Conservation (phyloP, 371 early-diverging fungal genomes). For the Mucor plumbeus region DNA sequence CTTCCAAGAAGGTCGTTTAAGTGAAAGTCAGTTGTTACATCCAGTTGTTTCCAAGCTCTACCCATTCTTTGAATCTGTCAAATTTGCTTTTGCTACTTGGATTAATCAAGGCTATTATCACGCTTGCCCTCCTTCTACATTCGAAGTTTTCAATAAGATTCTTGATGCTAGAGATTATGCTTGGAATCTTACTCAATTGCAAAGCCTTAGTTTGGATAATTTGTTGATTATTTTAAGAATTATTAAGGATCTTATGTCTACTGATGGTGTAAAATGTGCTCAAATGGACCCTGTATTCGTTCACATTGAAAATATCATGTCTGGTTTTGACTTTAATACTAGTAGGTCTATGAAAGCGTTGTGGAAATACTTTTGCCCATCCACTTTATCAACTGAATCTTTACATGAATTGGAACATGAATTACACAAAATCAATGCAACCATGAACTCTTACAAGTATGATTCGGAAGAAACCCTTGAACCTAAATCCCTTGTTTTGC, state of each 20-base stretch:
- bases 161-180: constrained; percentile 66
- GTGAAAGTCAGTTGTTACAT: constrained; percentile 55
- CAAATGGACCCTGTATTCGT: constrained; percentile 22
- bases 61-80: constrained; percentile 47
- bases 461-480: constrained; percentile 31
- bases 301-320: constrained; percentile 41
- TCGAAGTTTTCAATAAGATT: constrained; percentile 48
- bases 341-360: constrained; percentile 66
- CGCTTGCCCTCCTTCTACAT: constrained; percentile 27
- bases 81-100: constrained; percentile 37
- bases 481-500: constrained; percentile 37
- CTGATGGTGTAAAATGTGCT: constrained; percentile 8
- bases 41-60: constrained; percentile 52
- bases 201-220: constrained; percentile 61
- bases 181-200: constrained; percentile 57
- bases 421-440: constrained; percentile 38
- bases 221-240: constrained; percentile 54
- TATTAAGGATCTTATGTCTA: constrained; percentile 32
- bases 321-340: constrained; percentile 51
- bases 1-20: constrained; percentile 48
- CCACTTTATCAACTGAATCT: constrained; percentile 57
- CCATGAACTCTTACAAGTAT: constrained; percentile 38
- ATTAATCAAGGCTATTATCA: constrained; percentile 38
- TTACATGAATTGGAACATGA: constrained; percentile 55
- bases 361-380: constrained; percentile 68